These are phyloP conservation scores for Ceratocystis eucalypticola DNA, from an alignment of 2,329 filamentous ascomycete species.

Conservation along the genomic window DNA sequence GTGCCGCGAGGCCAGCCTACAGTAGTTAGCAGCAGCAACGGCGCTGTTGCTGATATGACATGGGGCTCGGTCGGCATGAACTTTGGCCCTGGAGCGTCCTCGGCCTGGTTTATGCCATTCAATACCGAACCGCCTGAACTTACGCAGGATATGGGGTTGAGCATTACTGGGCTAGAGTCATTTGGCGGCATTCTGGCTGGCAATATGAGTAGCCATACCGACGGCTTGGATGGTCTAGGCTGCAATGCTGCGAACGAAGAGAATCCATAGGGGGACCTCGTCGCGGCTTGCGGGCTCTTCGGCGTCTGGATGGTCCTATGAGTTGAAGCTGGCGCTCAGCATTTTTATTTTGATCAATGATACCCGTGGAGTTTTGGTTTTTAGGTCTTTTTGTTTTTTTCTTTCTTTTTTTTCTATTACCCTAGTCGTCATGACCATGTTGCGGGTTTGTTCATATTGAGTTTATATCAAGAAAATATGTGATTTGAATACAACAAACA, in stretches of 20 bases:
- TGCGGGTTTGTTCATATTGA: too few species aligned
- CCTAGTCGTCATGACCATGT: too few species aligned
- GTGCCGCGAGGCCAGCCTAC: background rate
- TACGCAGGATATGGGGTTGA: conserved; percentile 34
- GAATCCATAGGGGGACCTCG: background rate
- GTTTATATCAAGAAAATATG: too few species aligned
- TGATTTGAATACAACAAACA: too few species aligned
- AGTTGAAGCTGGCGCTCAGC: background rate
- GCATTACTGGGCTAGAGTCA: conserved; percentile 31
- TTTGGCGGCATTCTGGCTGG: conserved; percentile 38
- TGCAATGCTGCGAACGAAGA: background rate
- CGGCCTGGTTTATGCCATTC: conserved; percentile 86
- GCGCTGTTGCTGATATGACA: background rate
- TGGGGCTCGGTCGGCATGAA: background rate
- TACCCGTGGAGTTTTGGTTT: conserved; percentile 1
- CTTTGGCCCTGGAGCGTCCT: conserved; percentile 36
- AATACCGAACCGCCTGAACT: conserved; percentile 68
- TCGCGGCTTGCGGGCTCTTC: background rate
- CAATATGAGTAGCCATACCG: conserved; percentile 27
- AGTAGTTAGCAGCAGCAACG: background rate
- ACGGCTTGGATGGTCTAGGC: conserved; percentile 25
- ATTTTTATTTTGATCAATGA: conserved; percentile 5
- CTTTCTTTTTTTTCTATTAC: background rate
- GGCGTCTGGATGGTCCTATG: background rate
- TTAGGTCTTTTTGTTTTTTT: background rate